A percentile compares a stretch with the other conserved stretches of the same genome.
Conservation (phyloP, 2,329 filamentous ascomycete genomes). For the Curvularia lunata region DNA sequence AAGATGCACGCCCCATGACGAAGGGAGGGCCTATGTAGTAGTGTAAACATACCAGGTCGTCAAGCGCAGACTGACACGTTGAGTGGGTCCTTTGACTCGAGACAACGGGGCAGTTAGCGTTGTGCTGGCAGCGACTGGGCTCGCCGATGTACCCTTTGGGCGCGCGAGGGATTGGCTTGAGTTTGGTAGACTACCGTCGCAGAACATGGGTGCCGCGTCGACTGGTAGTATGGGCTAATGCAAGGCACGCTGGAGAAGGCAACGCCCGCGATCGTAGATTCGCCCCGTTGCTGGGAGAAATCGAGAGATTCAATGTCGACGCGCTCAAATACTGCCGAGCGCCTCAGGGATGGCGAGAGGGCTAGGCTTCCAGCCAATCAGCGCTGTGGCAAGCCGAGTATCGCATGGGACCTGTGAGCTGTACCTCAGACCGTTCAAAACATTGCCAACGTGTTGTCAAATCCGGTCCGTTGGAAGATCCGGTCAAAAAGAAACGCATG, state of each 20-base stretch:
- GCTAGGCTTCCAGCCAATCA: background rate
- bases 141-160: slow-evolving; percentile 13
- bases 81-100: slow-evolving; percentile 9
- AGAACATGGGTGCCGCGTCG: slow-evolving; percentile 8
- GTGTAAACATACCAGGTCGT: slow-evolving; percentile 29
- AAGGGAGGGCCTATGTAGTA: slow-evolving; percentile 22
- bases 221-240: slow-evolving; percentile 10
- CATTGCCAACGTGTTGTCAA: slow-evolving; percentile 9
- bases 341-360: background rate
- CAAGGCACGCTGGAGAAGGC: slow-evolving; percentile 16
- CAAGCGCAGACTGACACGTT: slow-evolving; percentile 14
- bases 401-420: background rate
- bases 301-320: slow-evolving; percentile 8
- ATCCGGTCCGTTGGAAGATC: slow-evolving; percentile 5
- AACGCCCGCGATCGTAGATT: slow-evolving; percentile 6
- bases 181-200: slow-evolving; percentile 13
- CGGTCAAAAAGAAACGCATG: slow-evolving; percentile 4
- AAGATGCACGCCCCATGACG: slow-evolving; percentile 28
- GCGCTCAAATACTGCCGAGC: slow-evolving; percentile 7
- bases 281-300: slow-evolving; percentile 1
- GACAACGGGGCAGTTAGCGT: slow-evolving; percentile 10
- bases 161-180: slow-evolving; percentile 2
- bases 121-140: slow-evolving; percentile 9
- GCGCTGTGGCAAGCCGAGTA: background rate
- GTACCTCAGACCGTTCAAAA: background rate